phyloP scores from a whole-genome alignment of 441 rosid genomes.

The Macaranga tanarius region DNA sequence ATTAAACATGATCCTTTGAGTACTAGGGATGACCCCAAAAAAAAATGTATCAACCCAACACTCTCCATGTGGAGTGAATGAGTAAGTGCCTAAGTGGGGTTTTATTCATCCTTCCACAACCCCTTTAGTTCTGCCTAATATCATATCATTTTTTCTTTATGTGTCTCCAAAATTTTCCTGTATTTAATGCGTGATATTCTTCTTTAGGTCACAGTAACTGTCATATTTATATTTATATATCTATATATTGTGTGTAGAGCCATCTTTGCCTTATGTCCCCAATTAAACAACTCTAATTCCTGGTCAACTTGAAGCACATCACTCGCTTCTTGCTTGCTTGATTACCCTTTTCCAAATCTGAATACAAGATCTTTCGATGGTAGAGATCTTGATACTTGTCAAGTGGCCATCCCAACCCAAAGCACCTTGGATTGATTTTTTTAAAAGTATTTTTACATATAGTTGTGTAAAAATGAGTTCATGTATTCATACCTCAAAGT shows the following conservation, averaged over 20 bases:
- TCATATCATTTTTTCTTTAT: neutral
- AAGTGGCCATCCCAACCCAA: neutral
- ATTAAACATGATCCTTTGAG: neutral
- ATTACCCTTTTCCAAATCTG: conserved; percentile 10
- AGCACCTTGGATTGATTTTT: neutral
- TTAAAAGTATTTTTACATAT: neutral
- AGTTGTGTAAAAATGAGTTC: too few relatives aligned
- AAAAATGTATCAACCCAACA: conserved; percentile 28
- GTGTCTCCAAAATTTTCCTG: neutral
- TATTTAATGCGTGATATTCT: neutral
- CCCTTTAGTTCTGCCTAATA: neutral
- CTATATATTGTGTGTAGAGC: conserved; percentile 1
- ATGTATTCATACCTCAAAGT: neutral
- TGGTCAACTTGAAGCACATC: conserved; percentile 26
- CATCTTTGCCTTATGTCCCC: conserved; percentile 17
- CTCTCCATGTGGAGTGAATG: conserved; percentile 42
- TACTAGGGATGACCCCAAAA: conserved; percentile 18
- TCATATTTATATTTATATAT: too few relatives aligned
- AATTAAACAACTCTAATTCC: conserved; percentile 20
- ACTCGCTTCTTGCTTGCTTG: neutral
- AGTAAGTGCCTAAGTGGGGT: conserved; percentile 25
- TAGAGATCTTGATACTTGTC: conserved; percentile 16
- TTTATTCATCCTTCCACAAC: conserved; percentile 19
- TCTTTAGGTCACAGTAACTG: neutral
- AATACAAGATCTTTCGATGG: conserved; percentile 18